Base-by-base conservation (phyloP, 371 early-diverging fungal genomes). In the Mucor velutinosus region DNA sequence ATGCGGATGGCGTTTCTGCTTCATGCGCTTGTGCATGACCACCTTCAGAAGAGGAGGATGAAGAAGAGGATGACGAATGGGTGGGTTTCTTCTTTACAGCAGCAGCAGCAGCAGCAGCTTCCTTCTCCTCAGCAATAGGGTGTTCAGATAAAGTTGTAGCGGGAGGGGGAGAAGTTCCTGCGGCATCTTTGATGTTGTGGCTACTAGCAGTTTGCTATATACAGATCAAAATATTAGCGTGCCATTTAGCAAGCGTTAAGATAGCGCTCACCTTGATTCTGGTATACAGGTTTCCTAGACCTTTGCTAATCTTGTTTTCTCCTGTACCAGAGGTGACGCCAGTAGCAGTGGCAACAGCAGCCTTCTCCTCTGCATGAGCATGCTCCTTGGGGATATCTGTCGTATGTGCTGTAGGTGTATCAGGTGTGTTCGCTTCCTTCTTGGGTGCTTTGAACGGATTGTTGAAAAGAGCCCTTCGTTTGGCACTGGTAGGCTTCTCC, bases 1-100 rank as follows among this genome's bases (percentile, higher is more conserved):
- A 37, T 60, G 69, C 61, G 41, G 70, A 25, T 43, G 72, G 64
- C 53, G 64, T 55, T 55, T 63, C 64, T 53, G 64, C 14, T 37
- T 63, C 64, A 63, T 63, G 64, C 56, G 39, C 30, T 27, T 19
- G 27, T 63, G 51, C 64, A 41, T 53, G n/a, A 21, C 53, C 64
- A 19, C 17, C 62, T 1, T 17, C 35, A 62, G 57, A 57, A 7
- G 57, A 57, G 3, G 30, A 32, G 11, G 57, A 57, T 6, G 57
- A 57, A 2, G 57, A 57, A 0, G 57, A 32, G 0, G 57, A 57
- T 19, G 57, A 57, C 0, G 57, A 57, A 8, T n/a, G 8, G 2
- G 57, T 7, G 0, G 21, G 5, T n/a, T 37, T 53, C 51, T 63
- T 39, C 6, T 53, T 39, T 35, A 19, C 49, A 30, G 30, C 30